Percentiles rank a stretch among this genome's conserved stretches.
phyloP scores from a whole-genome alignment of 1,139 yeast genomes.

The Yamadazyma mexicana region DNA sequence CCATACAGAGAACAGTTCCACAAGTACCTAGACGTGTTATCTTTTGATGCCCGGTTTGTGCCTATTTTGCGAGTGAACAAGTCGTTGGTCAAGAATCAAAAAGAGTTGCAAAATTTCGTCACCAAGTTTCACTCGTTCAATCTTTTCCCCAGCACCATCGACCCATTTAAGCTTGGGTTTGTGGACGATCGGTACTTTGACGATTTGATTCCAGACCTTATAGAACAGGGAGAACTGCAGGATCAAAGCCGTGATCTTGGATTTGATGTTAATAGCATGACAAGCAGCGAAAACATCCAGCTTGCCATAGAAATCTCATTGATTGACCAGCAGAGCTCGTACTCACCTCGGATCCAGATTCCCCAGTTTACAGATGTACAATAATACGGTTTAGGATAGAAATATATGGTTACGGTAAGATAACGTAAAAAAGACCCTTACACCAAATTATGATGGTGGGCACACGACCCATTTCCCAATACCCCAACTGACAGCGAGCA shows the following conservation, averaged over 20 bases:
- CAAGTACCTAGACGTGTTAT: constrained; percentile 34
- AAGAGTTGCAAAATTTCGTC: constrained; percentile 26
- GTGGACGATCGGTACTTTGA: constrained; percentile 40
- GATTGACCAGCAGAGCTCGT: not conserved
- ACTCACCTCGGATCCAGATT: constrained; percentile 2
- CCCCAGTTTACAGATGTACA: constrained; percentile 2
- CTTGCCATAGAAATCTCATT: constrained; percentile 1
- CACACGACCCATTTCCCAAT: too few relatives aligned
- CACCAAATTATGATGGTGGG: too few relatives aligned
- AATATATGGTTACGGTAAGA: too few relatives aligned
- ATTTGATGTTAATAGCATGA: not conserved
- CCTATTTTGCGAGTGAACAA: constrained; percentile 42
- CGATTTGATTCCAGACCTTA: constrained; percentile 31
- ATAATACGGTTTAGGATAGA: too few relatives aligned
- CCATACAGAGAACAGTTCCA: constrained; percentile 41
- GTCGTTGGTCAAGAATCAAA: constrained; percentile 27
- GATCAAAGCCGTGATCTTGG: too few relatives aligned
- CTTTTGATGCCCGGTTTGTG: constrained; percentile 42
- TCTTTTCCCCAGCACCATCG: constrained; percentile 32
- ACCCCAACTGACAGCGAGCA: too few relatives aligned
- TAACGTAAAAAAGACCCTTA: not conserved
- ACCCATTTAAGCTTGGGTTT: constrained; percentile 39
- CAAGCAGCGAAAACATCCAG: constrained; percentile 2
- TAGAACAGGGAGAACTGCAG: constrained; percentile 13
- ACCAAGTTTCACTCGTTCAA: constrained; percentile 27